phyloP scores from a whole-genome alignment of 2,329 filamentous ascomycete genomes.

The Ophiostoma fasciatum region DNA sequence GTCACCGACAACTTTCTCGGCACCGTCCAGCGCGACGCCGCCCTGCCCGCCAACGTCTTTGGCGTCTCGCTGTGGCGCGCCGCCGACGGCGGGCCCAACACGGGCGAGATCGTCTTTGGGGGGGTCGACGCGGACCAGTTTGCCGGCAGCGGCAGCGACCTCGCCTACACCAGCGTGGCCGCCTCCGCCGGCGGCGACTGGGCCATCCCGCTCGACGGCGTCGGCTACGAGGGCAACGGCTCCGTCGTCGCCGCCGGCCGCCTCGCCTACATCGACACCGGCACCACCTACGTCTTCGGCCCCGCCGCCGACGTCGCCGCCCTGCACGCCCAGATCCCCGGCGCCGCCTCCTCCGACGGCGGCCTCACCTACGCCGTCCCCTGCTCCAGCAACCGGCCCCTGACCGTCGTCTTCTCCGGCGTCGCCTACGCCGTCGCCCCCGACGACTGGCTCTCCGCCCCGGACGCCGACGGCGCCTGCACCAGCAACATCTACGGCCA shows the following conservation, averaged over 20 bases:
- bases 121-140: conserved; percentile 51
- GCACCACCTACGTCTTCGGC: conserved; percentile 66
- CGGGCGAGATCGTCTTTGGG: conserved; percentile 69
- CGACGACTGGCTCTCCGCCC: conserved; percentile 52
- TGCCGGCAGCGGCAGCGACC: conserved; percentile 47
- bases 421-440: conserved; percentile 50
- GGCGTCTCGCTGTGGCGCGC: conserved; percentile 55
- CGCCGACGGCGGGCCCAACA: conserved; percentile 48
- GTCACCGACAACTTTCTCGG: conserved; percentile 53
- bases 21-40: conserved; percentile 37
- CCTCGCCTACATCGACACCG: conserved; percentile 66
- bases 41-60: conserved; percentile 50
- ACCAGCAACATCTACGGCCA: conserved; percentile 63
- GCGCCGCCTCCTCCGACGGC: conserved; percentile 39
- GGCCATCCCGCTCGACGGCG: conserved; percentile 56
- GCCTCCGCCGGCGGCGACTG: conserved; percentile 44
- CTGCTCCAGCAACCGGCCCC: conserved; percentile 45
- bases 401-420: conserved; percentile 56
- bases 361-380: conserved; percentile 52
- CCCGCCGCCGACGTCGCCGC: conserved; percentile 49
- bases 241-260: conserved; percentile 40
- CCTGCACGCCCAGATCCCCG: conserved; percentile 54
- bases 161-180: conserved; percentile 48
- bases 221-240: conserved; percentile 43
- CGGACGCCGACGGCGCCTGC: conserved; percentile 28